phyloP scores from a whole-genome alignment of 345 rosid species.

The Citrus inodora region DNA sequence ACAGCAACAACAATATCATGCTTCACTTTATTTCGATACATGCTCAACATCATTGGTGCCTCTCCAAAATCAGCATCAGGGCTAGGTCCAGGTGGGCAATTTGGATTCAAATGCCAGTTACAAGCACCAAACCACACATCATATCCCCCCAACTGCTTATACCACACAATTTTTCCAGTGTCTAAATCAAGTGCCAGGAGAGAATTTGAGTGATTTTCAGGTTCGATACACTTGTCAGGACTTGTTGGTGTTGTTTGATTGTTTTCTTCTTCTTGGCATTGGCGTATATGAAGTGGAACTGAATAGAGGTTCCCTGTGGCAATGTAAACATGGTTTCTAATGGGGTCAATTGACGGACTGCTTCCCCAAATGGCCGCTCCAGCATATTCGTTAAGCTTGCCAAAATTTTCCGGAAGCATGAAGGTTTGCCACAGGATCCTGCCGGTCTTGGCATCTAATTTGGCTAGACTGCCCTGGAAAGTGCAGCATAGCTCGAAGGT shows the following conservation, averaged over 20 bases:
- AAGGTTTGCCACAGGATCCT: slow-evolving; percentile 24
- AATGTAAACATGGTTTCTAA: slow-evolving; percentile 26
- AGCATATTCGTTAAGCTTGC: slow-evolving; percentile 14
- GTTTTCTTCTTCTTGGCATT: slow-evolving; percentile 29
- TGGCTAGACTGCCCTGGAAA: slow-evolving; percentile 26
- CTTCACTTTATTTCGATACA: slow-evolving; percentile 1
- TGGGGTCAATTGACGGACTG: slow-evolving; percentile 30
- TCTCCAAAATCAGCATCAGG: slow-evolving; percentile 35
- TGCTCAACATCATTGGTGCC: slow-evolving; percentile 29
- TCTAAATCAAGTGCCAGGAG: slow-evolving; percentile 24
- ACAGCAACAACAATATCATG: slow-evolving; percentile 21
- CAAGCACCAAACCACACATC: slow-evolving; percentile 34
- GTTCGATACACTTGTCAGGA: slow-evolving; percentile 23
- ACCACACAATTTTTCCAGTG: slow-evolving; percentile 22
- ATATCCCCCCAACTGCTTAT: slow-evolving; percentile 25
- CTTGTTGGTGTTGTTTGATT: slow-evolving; percentile 18
- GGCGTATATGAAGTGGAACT: slow-evolving; percentile 14
- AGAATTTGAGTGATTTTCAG: slow-evolving; percentile 26
- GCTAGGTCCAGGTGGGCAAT: slow-evolving; percentile 29
- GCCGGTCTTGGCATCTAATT: slow-evolving; percentile 15
- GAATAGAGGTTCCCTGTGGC: slow-evolving; percentile 37
- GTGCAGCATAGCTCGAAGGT: slow-evolving; percentile 25
- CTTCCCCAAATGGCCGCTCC: slow-evolving; percentile 37
- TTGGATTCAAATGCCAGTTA: slow-evolving; percentile 5
- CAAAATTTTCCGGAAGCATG: slow-evolving; percentile 26